These are phyloP conservation scores for Neopestalotiopsis clavispora DNA, from an alignment of 2,329 filamentous ascomycete genomes.

Conservation along the genomic window DNA sequence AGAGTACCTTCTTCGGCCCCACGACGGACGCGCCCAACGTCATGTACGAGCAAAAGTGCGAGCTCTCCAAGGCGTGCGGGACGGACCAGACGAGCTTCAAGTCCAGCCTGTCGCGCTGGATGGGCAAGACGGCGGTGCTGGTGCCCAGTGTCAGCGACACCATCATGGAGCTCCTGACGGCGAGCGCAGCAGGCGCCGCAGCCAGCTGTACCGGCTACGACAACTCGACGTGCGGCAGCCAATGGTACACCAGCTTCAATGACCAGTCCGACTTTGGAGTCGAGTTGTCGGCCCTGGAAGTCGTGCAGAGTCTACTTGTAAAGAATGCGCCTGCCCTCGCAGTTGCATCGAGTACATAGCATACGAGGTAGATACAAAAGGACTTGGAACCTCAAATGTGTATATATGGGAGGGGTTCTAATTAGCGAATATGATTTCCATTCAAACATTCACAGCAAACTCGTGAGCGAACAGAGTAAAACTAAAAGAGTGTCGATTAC, in stretches of 20 bases:
- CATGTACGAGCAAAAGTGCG: slow-evolving; percentile 45
- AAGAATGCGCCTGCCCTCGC: slow-evolving; percentile 24
- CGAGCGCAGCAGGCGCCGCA: slow-evolving; percentile 38
- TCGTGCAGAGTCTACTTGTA: slow-evolving; percentile 35
- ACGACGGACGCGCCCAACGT: slow-evolving; percentile 29
- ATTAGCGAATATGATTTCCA: background rate
- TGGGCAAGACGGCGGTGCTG: slow-evolving; percentile 37
- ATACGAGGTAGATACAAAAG: background rate
- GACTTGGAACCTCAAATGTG: background rate
- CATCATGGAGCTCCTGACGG: slow-evolving; percentile 34
- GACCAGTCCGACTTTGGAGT: slow-evolving; percentile 39
- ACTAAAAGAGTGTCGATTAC: background rate
- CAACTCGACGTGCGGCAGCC: slow-evolving; percentile 36
- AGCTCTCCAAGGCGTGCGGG: slow-evolving; percentile 42
- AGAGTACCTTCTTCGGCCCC: slow-evolving; percentile 32
- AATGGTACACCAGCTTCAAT: slow-evolving; percentile 39
- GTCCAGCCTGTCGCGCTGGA: slow-evolving; percentile 34
- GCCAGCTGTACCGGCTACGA: slow-evolving; percentile 34
- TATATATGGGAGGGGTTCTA: background rate
- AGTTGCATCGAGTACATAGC: slow-evolving; percentile 13
- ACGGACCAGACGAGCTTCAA: slow-evolving; percentile 40
- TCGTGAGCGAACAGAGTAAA: background rate
- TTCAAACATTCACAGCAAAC: background rate
- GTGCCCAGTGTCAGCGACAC: slow-evolving; percentile 35
- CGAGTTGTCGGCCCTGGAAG: slow-evolving; percentile 40